Base-by-base conservation (phyloP, 352 stramenopile species). In the Globisporangium camurandrum region DNA sequence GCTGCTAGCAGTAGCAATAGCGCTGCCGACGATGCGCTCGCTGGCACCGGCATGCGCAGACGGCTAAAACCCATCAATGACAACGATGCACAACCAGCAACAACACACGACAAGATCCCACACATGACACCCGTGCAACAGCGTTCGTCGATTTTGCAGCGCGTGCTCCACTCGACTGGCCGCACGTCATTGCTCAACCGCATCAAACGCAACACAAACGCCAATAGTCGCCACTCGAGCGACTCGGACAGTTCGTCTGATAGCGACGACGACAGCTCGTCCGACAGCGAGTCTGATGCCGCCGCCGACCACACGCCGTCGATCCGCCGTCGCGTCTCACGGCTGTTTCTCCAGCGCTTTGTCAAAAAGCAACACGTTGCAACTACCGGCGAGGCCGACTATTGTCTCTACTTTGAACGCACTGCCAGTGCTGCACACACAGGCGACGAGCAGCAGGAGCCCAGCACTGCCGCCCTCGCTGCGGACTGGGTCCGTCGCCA, bases 351-450 rank as follows among this genome's bases (percentile, higher is more conserved):
- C 17, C 49, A 55, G 27, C 37, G 40, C 11, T 55, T 55, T 23
- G 24, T 56, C 37, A 56, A 56, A 24, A 49, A 44, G 30, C 39
- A 44, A 10, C 40, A 56, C 20, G 17, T 31, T 4, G 31, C 38
- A 5, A n/a, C n/a, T n/a, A n/a, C n/a, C n/a, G 26, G 39, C 33
- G 50, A 59, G 12, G 65, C 67, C 1, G 67, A 77, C 45, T 71
- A 69, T 19, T 73, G 64, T 36, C 53, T 77, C 34, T 74, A 71
- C 46, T 28, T 69, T 33, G 64, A 74, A 38, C 24, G 69, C 38
- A 16, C n/a, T n/a, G n/a, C n/a, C n/a, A 22, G 11, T 17, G 6
- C 23, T 17, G 6, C 23, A 39, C 9, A 36, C n/a, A n/a, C n/a
- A 48, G 12, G 55, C 54, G 2, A 31, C 16, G 16, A 22, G 33